phyloP scores from a whole-genome alignment of 2,329 filamentous ascomycete species.

The Microsporum canis region DNA sequence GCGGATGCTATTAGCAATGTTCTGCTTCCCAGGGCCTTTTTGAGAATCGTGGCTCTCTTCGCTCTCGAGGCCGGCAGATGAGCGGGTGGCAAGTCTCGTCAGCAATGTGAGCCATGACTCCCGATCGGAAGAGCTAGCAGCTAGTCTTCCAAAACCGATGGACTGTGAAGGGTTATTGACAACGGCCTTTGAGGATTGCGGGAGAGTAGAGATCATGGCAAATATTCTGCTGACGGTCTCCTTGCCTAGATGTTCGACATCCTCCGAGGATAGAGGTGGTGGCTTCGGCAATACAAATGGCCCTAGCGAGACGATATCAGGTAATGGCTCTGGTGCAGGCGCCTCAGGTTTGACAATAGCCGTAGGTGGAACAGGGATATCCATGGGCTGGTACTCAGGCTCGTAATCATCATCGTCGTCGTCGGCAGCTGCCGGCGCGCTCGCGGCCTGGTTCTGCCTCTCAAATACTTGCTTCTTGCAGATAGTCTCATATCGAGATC shows the following conservation, averaged over 20 bases:
- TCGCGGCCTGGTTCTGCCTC: slow-evolving; percentile 18
- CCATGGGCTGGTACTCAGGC: slow-evolving; percentile 67
- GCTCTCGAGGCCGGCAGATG: slow-evolving; percentile 56
- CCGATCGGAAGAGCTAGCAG: slow-evolving; percentile 69
- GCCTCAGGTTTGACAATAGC: slow-evolving; percentile 56
- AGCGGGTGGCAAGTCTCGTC: slow-evolving; percentile 70
- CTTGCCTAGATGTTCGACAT: slow-evolving; percentile 62
- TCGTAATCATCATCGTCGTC: slow-evolving; percentile 90
- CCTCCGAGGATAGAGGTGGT: slow-evolving; percentile 57
- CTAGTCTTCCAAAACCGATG: slow-evolving; percentile 69
- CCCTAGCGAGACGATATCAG: slow-evolving; percentile 50
- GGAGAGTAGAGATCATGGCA: slow-evolving; percentile 60
- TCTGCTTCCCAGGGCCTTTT: slow-evolving; percentile 18
- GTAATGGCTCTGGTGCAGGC: slow-evolving; percentile 61
- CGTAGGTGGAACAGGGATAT: slow-evolving; percentile 31
- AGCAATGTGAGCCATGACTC: slow-evolving; percentile 89
- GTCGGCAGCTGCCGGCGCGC: slow-evolving; percentile 21
- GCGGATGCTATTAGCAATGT: slow-evolving; percentile 54
- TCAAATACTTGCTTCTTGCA: slow-evolving; percentile 26
- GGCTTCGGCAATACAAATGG: slow-evolving; percentile 72
- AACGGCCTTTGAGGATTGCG: slow-evolving; percentile 46
- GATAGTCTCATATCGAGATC: slow-evolving; percentile 28
- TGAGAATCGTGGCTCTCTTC: slow-evolving; percentile 20
- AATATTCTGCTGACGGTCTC: slow-evolving; percentile 68
- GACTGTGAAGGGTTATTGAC: slow-evolving; percentile 40